Base-by-base conservation (phyloP, 2,329 filamentous ascomycete species). In the Leptographium radiaticola region DNA sequence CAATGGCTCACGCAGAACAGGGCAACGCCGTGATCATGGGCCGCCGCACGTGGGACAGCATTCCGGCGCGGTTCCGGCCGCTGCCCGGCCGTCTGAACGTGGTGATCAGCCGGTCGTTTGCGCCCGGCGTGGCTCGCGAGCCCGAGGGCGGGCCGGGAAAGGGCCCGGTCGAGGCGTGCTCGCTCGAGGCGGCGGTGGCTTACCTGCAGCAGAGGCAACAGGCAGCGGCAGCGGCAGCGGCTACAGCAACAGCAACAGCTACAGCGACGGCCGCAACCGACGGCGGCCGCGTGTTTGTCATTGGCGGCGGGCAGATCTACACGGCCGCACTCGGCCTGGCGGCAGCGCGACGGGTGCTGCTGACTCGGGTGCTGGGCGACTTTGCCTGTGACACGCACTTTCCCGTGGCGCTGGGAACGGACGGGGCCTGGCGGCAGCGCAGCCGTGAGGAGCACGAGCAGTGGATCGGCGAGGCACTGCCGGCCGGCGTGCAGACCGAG, bases 31-130 rank as follows among this genome's bases (percentile, higher is more conserved):
- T 97, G 51, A 85, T 98, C 61, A 98, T 98, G 93, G 93, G 93
- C 56, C 86, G 93, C 64, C 96, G 94, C 70, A 98, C 93, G 0
- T 98, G 91, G 84, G 89, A 95, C 52, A 89, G 83, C 59, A 91
- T 98, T 56, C 91, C 93, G 2, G 65, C 74, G 8, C 77, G 75
- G 51, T 89, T 93, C 66, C 78, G 89, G 2, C 93, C 93, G 18
- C 75, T 98, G 38, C 83, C 81, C 57, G 85, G 82, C 58, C 76
- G 93, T 11, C 73, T 89, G 51, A 97, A 95, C 67, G 80, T 96
- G 43, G 80, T 97, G 59, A 74, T 98, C 60, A 86, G 82, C 57
- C 75, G 84, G 48, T 72, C 73, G 15, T 67, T 72, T 56, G 53
- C 55, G 34, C 59, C 7, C 18, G 61, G 16, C 0, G 25, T 55